phyloP scores from a whole-genome alignment of 345 rosid genomes.

The Euclidium syriacum region DNA sequence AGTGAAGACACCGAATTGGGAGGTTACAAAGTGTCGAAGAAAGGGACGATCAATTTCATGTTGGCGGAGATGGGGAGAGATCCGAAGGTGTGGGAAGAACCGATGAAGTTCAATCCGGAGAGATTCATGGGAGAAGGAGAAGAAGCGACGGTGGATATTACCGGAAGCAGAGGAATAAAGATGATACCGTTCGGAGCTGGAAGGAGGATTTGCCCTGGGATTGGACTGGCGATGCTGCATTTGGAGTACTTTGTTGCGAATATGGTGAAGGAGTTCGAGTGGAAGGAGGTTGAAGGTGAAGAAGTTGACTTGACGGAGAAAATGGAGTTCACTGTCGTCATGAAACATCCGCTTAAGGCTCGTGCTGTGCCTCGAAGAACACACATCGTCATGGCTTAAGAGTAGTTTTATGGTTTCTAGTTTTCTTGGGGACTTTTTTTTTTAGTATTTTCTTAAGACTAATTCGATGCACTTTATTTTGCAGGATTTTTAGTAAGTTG shows the following conservation, averaged over 20 bases:
- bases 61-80: constrained; percentile 20
- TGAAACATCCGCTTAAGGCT: constrained; percentile 8
- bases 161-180: constrained; percentile 17
- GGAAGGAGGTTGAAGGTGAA: constrained; percentile 1
- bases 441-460: too few species aligned
- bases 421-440: too few species aligned
- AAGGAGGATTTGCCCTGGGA: constrained; percentile 24
- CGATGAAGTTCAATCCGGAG: constrained; percentile 23
- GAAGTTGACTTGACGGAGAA: constrained; percentile 22
- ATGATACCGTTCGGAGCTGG: constrained; percentile 31
- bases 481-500: too few species aligned
- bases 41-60: constrained; percentile 14
- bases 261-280: constrained; percentile 17
- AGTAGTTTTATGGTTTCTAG: too few species aligned
- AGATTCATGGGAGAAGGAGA: not conserved
- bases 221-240: constrained; percentile 12
- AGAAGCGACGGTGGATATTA: not conserved
- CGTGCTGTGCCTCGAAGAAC: not conserved
- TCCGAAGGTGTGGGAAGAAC: constrained; percentile 23
- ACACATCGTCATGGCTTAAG: not conserved
- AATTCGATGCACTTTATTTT: too few species aligned
- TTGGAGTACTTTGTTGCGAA: constrained; percentile 27
- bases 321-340: constrained; percentile 1
- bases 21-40: constrained; percentile 13
- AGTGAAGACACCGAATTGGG: not conserved